Evolutionary conservation across 768 basidiomycete genomes (phyloP), one percentile per base, ranked within the genome.

Genomic region (Termitomyces sp.): DNA sequence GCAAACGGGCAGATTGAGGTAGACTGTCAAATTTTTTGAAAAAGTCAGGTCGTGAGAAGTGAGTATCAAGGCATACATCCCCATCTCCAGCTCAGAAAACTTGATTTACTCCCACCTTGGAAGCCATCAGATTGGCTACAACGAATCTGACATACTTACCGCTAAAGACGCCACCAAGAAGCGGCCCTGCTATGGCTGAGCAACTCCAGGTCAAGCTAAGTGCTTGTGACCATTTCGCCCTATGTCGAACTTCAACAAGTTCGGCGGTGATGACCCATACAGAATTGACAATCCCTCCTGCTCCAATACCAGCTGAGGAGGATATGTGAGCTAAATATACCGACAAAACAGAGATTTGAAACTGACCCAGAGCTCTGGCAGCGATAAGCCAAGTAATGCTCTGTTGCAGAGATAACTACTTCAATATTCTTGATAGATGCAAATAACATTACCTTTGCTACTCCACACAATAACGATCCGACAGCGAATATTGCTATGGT

Each of bases 181-280:
- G 71, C 22, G 91, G 91, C 5, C 92, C 91, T 48, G 90, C 89
- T 60, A 92, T 70, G 35, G 91, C 91, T 44, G 91, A 93, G 67
- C 87, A 89, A 59, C 86, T 86, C 91, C 91, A 93, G 38, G 91
- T 93, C 54, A 92, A 69, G 62, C 90, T 92, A 33, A 92, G 78
- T 20, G 89, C 89, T 69, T 90, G 88, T 11, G 88, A 90, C 91
- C 90, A 93, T 68, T 85, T 90, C 50, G 90, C 86, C 57, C 89
- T 83, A 58, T 79, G 74, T 59, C 74, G 76, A 30, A 84, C 78
- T 68, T 86, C 83, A 43, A 93, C 91, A 58, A 94, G 84, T 68
- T 94, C 91, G 61, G 90, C 82, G 46, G 89, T 92, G 58, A 94
- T 86, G 24, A 90, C 83, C 92, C 92, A 93, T 36, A 93, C 90